phyloP scores from a whole-genome alignment of 176 grass and related monocot genomes.

The Chloris gayana region DNA sequence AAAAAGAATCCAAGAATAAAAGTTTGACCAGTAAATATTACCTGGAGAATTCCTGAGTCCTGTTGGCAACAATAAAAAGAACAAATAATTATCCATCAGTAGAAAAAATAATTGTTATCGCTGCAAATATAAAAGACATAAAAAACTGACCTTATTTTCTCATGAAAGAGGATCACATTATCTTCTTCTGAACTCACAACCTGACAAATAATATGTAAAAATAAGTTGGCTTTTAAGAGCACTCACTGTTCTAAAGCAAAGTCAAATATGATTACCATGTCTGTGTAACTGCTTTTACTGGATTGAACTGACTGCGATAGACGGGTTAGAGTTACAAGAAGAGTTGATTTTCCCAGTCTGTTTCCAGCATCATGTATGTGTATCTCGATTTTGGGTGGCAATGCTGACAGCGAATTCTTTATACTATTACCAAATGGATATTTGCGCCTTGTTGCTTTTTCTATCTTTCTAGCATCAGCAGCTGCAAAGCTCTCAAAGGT shows the following conservation, averaged over 20 bases:
- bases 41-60: slow-evolving; percentile 84
- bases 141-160: slow-evolving; percentile 78
- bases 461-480: slow-evolving; percentile 96
- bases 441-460: slow-evolving; percentile 72
- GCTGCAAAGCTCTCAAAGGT: slow-evolving; percentile 68
- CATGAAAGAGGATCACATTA: slow-evolving; percentile 83
- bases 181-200: slow-evolving; percentile 91
- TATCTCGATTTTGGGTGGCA: slow-evolving; percentile 81
- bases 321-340: slow-evolving; percentile 69
- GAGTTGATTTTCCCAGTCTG: slow-evolving; percentile 61
- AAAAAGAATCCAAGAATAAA: slow-evolving; percentile 40
- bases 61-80: slow-evolving; percentile 43
- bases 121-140: too few species aligned
- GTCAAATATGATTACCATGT: slow-evolving; percentile 59
- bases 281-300: slow-evolving; percentile 69
- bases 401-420: slow-evolving; percentile 72
- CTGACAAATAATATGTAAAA: slow-evolving; percentile 50
- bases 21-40: slow-evolving; percentile 37
- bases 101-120: too few species aligned
- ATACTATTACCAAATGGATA: slow-evolving; percentile 91
- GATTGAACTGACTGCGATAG: slow-evolving; percentile 50
- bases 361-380: slow-evolving; percentile 65
- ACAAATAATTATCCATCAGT: slow-evolving; percentile 40
- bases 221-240: slow-evolving; percentile 29
- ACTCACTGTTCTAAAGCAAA: slow-evolving; percentile 25